Evolutionary conservation across 2,329 filamentous ascomycete genomes (phyloP).

Genomic region (Diaporthe vexans): DNA sequence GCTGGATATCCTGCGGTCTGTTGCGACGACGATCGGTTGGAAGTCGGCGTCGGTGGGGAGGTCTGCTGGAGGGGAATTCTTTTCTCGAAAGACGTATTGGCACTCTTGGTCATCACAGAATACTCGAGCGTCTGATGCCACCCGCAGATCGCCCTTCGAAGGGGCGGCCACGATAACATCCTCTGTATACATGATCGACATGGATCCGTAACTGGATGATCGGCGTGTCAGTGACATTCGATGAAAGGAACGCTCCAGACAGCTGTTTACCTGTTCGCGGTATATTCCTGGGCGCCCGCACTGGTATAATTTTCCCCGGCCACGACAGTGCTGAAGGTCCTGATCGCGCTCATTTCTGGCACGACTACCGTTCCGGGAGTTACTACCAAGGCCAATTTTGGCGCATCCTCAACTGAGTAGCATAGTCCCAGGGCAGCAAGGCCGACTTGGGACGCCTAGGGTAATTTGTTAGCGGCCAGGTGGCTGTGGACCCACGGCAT

Average conservation of each 20-base stretch:
- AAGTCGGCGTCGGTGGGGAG: not conserved
- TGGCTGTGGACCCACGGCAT: not conserved
- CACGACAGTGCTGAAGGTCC: slow-evolving; percentile 1
- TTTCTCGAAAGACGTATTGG: slow-evolving; percentile 10
- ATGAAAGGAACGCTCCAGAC: no score
- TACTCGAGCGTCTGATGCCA: slow-evolving; percentile 4
- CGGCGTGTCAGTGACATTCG: not conserved
- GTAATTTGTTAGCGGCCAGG: not conserved
- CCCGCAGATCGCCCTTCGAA: not conserved
- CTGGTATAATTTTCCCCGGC: not conserved
- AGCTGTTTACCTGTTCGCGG: not conserved
- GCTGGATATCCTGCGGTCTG: not conserved
- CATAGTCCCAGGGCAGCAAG: slow-evolving; percentile 13
- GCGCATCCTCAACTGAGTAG: slow-evolving; percentile 8
- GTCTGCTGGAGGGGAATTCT: not conserved
- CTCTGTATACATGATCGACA: not conserved
- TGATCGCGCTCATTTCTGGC: not conserved
- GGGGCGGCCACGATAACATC: not conserved
- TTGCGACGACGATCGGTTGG: slow-evolving; percentile 1
- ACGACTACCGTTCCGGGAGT: slow-evolving; percentile 1
- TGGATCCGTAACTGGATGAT: not conserved
- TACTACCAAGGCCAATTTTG: not conserved
- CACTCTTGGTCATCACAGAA: not conserved
- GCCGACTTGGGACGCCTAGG: slow-evolving; percentile 4
- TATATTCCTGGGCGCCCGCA: slow-evolving; percentile 16